Evolutionary conservation across 1,139 yeast species (phyloP).

Genomic region (Geotrichum carabidarum): DNA sequence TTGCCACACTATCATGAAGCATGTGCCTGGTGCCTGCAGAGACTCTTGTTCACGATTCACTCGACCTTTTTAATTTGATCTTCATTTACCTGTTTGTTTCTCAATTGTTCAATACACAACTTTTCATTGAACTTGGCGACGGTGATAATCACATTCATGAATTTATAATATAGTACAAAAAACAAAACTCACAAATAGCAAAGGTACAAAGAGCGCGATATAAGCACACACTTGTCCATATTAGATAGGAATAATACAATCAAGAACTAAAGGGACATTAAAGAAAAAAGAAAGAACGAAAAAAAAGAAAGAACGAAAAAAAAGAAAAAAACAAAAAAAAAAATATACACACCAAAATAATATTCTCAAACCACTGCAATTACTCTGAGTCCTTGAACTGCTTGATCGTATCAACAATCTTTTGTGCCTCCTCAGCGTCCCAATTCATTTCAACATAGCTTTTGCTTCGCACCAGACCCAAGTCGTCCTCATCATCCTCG

Average conservation of each 20-base stretch:
- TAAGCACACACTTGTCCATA: background rate
- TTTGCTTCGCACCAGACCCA: constrained; percentile 38
- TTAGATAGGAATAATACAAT: background rate
- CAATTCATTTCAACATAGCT: constrained; percentile 18
- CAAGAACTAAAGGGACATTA: background rate
- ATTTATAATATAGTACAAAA: no score
- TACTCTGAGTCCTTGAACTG: background rate
- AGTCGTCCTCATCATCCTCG: constrained; percentile 23
- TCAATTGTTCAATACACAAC: no score
- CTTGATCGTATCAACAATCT: background rate
- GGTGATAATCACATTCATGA: no score
- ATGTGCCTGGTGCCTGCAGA: no score
- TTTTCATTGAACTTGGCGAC: no score
- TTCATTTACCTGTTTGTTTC: no score
- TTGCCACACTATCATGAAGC: no score
- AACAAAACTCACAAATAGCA: no score
- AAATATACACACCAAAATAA: background rate
- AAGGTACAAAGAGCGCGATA: background rate
- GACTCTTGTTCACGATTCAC: no score
- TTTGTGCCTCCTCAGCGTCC: background rate
- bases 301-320: background rate
- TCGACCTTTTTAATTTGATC: no score
- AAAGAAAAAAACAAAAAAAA: background rate
- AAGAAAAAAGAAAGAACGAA: background rate
- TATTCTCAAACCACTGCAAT: background rate